These are phyloP conservation scores for Komagataella kurtzmanii DNA, from an alignment of 805 yeast species.

Conservation along the genomic window DNA sequence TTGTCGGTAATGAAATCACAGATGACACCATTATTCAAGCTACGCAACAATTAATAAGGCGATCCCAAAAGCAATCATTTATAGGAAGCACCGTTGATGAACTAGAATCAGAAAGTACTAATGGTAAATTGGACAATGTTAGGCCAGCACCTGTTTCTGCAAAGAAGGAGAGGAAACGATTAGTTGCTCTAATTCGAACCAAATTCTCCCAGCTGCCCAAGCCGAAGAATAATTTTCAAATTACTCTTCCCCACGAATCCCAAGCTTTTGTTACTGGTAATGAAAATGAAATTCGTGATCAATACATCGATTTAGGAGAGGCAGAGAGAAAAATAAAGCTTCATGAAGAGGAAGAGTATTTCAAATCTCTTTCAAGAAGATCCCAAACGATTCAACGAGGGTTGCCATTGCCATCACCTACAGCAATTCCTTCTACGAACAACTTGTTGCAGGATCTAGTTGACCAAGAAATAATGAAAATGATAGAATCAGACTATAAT, in stretches of 20 bases:
- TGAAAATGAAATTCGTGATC: background rate
- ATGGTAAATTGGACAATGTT: background rate
- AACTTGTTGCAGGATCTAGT: constrained; percentile 7
- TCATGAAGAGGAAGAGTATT: background rate
- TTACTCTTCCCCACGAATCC: constrained; percentile 20
- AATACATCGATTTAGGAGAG: constrained; percentile 13
- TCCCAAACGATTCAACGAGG: constrained; percentile 34
- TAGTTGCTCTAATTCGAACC: constrained; percentile 1
- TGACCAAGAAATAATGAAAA: constrained; percentile 16
- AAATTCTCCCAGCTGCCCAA: constrained; percentile 7
- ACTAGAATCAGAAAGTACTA: constrained; percentile 2
- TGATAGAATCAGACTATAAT: constrained; percentile 26
- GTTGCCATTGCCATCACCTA: constrained; percentile 17
- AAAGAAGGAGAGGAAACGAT: constrained; percentile 4
- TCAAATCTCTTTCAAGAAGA: constrained; percentile 18
- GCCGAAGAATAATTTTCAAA: constrained; percentile 29
- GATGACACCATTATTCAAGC: constrained; percentile 22
- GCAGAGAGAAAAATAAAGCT: constrained; percentile 11
- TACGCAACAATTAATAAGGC: constrained; percentile 18
- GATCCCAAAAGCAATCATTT: constrained; percentile 20
- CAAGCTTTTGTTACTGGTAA: constrained; percentile 6
- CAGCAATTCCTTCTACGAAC: background rate
- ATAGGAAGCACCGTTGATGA: constrained; percentile 12
- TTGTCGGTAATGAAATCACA: constrained; percentile 7
- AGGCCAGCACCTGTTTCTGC: constrained; percentile 10